These are phyloP conservation scores for Pseudogymnoascus verrucosus DNA, from an alignment of 2,329 filamentous ascomycete species.

Conservation along the genomic window DNA sequence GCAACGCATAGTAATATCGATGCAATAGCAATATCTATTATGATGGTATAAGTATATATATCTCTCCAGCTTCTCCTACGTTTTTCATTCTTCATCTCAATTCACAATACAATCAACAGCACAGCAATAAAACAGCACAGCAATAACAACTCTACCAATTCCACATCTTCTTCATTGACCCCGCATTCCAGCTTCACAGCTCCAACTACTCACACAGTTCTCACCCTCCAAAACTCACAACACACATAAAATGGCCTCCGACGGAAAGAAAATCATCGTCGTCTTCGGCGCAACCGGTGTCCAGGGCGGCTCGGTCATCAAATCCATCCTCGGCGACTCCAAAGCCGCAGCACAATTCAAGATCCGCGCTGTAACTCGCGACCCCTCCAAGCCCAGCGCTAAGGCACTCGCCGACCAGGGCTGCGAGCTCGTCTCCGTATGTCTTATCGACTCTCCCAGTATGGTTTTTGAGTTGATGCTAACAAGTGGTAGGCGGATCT, in stretches of 20 bases:
- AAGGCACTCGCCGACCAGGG: slow-evolving; percentile 34
- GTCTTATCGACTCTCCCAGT: slow-evolving; percentile 6
- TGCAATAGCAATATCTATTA: background rate
- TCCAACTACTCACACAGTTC: background rate
- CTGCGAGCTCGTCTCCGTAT: slow-evolving; percentile 35
- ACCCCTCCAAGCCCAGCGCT: slow-evolving; percentile 34
- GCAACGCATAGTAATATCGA: background rate
- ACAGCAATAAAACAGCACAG: background rate
- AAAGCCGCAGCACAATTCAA: slow-evolving; percentile 32
- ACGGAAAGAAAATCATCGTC: slow-evolving; percentile 32
- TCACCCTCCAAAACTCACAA: background rate
- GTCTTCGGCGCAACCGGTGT: slow-evolving; percentile 42
- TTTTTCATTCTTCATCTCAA: background rate
- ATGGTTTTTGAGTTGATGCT: background rate
- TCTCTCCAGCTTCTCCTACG: background rate
- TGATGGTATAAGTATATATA: background rate
- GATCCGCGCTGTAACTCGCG: slow-evolving; percentile 42
- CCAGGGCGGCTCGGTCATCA: slow-evolving; percentile 46
- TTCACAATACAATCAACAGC: background rate
- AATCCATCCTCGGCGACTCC: slow-evolving; percentile 40
- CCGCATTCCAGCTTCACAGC: background rate
- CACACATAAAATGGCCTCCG: background rate
- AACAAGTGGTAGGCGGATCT: slow-evolving; percentile 30
- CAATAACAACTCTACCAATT: background rate
- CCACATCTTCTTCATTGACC: background rate